Evolutionary conservation across 2,329 filamentous ascomycete genomes (phyloP).

Genomic region (Monosporascus sp.): DNA sequence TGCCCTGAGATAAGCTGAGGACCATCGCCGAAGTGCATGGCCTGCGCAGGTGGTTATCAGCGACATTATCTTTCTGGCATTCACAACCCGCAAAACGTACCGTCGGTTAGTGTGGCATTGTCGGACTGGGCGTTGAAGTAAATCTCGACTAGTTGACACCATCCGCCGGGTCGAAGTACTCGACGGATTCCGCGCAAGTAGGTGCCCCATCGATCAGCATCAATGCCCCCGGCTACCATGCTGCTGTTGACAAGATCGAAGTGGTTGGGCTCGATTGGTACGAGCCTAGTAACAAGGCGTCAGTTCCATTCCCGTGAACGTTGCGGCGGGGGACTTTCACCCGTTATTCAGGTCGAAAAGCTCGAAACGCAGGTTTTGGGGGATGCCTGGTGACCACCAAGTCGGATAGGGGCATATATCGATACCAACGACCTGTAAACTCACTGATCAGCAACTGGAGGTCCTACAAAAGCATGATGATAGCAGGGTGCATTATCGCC

Average conservation of each 20-base stretch:
- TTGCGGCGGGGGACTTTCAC: constrained; percentile 30
- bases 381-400: background rate
- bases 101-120: constrained; percentile 68
- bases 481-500: constrained; percentile 5
- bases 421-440: constrained; percentile 58
- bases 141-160: constrained; percentile 84
- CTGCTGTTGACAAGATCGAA: constrained; percentile 84
- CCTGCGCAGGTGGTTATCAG: constrained; percentile 30
- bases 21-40: constrained; percentile 64
- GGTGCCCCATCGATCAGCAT: constrained; percentile 63
- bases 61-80: constrained; percentile 1
- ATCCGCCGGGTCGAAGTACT: constrained; percentile 69
- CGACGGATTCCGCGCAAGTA: constrained; percentile 73
- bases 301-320: constrained; percentile 6
- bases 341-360: constrained; percentile 66
- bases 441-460: constrained; percentile 6
- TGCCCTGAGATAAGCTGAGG: constrained; percentile 55
- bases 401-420: constrained; percentile 63
- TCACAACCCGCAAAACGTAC: constrained; percentile 24
- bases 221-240: constrained; percentile 65
- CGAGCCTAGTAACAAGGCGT: constrained; percentile 14
- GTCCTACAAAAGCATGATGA: too few relatives aligned
- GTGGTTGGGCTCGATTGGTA: constrained; percentile 55
- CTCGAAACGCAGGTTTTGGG: constrained; percentile 60
- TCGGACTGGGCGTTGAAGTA: constrained; percentile 83